phyloP scores from a whole-genome alignment of 441 rosid genomes.

The Raphanus hybrid region DNA sequence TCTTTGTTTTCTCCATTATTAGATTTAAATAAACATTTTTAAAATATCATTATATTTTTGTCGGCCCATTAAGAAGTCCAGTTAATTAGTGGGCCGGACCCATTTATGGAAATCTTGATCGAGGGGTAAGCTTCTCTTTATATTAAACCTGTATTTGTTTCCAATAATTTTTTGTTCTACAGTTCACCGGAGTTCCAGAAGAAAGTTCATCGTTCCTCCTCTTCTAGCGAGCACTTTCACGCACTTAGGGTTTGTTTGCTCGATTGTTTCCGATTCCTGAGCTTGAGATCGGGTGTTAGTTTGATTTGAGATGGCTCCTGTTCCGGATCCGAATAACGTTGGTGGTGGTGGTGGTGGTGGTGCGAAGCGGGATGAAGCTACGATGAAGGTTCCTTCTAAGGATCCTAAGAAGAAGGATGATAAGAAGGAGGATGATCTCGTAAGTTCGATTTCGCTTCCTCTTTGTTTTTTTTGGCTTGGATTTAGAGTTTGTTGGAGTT shows the following conservation, averaged over 20 bases:
- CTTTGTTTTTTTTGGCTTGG: background rate
- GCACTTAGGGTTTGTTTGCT: constrained; percentile 39
- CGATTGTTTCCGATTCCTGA: constrained; percentile 18
- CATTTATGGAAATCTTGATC: constrained; percentile 29
- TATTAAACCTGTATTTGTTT: background rate
- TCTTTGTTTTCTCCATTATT: constrained; percentile 2
- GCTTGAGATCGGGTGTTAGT: constrained; percentile 27
- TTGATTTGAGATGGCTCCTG: constrained; percentile 46
- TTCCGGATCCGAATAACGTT: constrained; percentile 52
- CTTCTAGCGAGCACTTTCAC: background rate
- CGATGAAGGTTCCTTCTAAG: constrained; percentile 71
- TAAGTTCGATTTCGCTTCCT: constrained; percentile 36
- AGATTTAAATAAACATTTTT: background rate
- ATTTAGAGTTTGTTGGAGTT: background rate
- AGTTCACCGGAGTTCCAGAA: background rate
- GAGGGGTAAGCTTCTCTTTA: constrained; percentile 30
- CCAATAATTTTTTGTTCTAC: background rate
- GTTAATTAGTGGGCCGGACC: background rate
- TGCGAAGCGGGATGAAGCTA: constrained; percentile 61
- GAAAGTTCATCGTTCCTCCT: constrained; percentile 20
- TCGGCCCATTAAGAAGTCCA: constrained; percentile 3
- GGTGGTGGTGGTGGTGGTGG: constrained; percentile 37
- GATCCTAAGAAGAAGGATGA: constrained; percentile 93
- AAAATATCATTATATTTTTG: background rate
- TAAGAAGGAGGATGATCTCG: constrained; percentile 89